phyloP scores from a whole-genome alignment of 2,329 filamentous ascomycete genomes.

The Aspergillus sp. region DNA sequence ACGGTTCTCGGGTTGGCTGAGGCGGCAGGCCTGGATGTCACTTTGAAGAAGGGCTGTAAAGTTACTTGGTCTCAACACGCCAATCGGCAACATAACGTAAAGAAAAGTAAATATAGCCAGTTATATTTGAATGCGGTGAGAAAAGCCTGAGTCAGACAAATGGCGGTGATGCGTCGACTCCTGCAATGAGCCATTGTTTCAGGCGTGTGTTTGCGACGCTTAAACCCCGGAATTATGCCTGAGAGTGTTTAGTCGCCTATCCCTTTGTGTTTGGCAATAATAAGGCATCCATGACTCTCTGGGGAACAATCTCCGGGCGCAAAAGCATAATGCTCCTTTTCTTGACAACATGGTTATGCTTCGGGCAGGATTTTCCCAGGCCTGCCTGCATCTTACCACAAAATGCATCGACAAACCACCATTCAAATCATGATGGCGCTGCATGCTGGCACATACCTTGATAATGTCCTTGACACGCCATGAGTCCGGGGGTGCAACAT shows the following conservation, averaged over 20 bases:
- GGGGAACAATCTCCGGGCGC: background rate
- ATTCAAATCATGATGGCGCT: background rate
- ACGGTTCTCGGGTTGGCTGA: background rate
- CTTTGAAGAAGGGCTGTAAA: too few relatives aligned
- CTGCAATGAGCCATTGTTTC: constrained; percentile 22
- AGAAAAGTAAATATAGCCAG: background rate
- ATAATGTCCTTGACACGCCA: constrained; percentile 13
- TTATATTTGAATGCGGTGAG: constrained; percentile 17
- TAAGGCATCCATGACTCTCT: background rate
- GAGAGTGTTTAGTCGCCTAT: background rate
- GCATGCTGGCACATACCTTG: background rate
- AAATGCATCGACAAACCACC: background rate
- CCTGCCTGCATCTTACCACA: background rate
- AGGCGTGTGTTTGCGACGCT: constrained; percentile 13
- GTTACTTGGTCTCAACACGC: too few relatives aligned
- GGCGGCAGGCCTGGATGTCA: constrained; percentile 1
- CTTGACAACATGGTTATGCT: background rate
- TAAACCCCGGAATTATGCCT: constrained; percentile 12
- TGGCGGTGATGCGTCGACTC: constrained; percentile 22
- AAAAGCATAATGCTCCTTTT: background rate
- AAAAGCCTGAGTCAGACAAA: constrained; percentile 11
- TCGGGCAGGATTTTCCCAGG: constrained; percentile 2
- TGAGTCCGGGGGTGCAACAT: constrained; percentile 23
- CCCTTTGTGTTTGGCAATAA: constrained; percentile 1
- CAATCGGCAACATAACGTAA: background rate